phyloP scores from a whole-genome alignment of 176 grass and related monocot genomes.

The Eremochloa ophiuroides region DNA sequence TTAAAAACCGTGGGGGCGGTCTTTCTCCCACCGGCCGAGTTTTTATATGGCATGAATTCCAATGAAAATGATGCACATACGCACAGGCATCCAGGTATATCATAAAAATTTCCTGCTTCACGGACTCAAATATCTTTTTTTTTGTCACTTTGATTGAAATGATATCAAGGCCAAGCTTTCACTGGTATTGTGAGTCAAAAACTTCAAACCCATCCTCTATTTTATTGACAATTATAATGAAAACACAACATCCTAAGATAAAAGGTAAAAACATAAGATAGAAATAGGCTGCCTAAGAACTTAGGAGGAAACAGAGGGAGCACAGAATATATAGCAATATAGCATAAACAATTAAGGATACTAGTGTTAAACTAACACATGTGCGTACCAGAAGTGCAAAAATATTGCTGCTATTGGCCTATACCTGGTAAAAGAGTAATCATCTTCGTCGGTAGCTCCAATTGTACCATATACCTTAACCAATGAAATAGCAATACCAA shows the following conservation, averaged over 20 bases:
- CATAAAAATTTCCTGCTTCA: not conserved
- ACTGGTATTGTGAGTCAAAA: constrained; percentile 1
- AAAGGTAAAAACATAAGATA: constrained; percentile 27
- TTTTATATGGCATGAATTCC: not conserved
- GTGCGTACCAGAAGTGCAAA: not conserved
- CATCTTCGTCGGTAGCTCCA: constrained; percentile 49
- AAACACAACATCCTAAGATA: not conserved
- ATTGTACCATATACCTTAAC: constrained; percentile 69
- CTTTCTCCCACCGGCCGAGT: too few relatives aligned
- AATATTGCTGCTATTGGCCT: not conserved
- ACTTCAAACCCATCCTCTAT: not conserved
- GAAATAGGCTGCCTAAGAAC: not conserved
- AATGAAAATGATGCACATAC: not conserved
- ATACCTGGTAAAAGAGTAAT: constrained; percentile 70
- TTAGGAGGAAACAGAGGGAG: constrained; percentile 19
- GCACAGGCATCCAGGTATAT: constrained; percentile 4
- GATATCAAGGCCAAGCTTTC: not conserved
- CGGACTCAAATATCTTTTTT: constrained; percentile 9
- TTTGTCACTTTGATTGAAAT: constrained; percentile 2
- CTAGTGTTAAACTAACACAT: not conserved
- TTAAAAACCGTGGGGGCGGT: too few relatives aligned
- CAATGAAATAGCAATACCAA: too few relatives aligned
- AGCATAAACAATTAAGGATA: constrained; percentile 1
- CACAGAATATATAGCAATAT: not conserved
- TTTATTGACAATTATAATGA: not conserved